Evolutionary conservation across 345 rosid species (phyloP).

Genomic region (Orychophragmus violaceus): DNA sequence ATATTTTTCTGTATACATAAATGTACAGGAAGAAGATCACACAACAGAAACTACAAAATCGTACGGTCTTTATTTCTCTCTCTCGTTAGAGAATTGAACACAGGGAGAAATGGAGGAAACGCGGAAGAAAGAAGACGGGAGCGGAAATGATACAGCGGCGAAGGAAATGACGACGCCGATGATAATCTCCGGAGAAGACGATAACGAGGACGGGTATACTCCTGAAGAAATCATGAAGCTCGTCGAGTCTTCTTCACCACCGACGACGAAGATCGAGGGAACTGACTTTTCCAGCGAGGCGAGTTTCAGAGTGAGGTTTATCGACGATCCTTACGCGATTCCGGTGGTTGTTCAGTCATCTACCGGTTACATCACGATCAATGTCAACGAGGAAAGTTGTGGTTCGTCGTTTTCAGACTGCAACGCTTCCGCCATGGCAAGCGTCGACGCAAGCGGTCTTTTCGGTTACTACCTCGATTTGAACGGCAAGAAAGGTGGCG

Average conservation of each 20-base stretch:
- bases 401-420: constrained; percentile 76
- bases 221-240: constrained; percentile 47
- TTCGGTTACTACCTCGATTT: background rate
- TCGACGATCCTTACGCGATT: constrained; percentile 58
- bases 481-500: constrained; percentile 17
- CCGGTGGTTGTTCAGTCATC: constrained; percentile 45
- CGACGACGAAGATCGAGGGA: background rate
- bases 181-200: constrained; percentile 12
- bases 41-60: background rate
- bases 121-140: constrained; percentile 24
- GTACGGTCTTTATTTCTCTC: background rate
- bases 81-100: background rate
- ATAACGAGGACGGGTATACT: constrained; percentile 34
- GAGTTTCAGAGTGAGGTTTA: constrained; percentile 51
- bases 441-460: constrained; percentile 53
- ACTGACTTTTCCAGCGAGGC: background rate
- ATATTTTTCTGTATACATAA: constrained; percentile 9
- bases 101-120: constrained; percentile 31
- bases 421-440: constrained; percentile 70
- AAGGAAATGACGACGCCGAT: constrained; percentile 16
- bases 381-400: constrained; percentile 85
- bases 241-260: constrained; percentile 35
- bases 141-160: background rate
- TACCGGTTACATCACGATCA: constrained; percentile 63
- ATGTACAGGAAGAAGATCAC: background rate